Evolutionary conservation across 148 eudicot genomes (phyloP).

Genomic region (Silene latifolia): DNA sequence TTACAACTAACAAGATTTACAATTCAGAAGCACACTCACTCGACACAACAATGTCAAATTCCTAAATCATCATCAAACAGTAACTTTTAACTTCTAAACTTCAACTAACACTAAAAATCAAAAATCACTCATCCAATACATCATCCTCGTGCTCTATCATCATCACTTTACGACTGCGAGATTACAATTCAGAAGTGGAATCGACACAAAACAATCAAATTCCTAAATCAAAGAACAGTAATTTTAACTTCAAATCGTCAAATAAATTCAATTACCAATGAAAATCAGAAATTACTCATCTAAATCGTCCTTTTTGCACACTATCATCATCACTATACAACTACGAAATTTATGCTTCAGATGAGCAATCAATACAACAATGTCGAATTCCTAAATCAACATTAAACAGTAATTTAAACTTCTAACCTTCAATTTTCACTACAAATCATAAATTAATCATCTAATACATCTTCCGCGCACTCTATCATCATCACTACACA

Average conservation of each 20-base stretch:
- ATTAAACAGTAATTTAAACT: background rate
- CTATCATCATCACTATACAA: background rate
- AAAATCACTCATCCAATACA: background rate
- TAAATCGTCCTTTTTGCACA: background rate
- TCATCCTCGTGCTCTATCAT: background rate
- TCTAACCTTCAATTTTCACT: background rate
- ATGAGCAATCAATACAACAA: background rate
- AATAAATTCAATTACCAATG: background rate
- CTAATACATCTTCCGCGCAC: background rate
- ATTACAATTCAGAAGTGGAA: background rate
- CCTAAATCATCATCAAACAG: no score
- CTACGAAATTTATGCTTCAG: background rate
- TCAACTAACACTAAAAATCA: background rate
- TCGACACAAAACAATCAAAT: background rate
- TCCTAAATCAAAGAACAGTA: background rate
- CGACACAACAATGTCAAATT: no score
- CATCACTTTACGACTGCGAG: background rate
- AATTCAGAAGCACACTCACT: no score
- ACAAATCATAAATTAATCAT: background rate
- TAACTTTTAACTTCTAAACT: background rate
- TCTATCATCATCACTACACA: background rate
- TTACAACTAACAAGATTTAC: background rate
- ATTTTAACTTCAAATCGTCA: background rate
- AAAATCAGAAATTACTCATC: background rate
- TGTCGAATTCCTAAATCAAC: background rate